These are phyloP conservation scores for Fomitopsis pulvina DNA, from an alignment of 768 basidiomycete genomes.

Conservation along the genomic window DNA sequence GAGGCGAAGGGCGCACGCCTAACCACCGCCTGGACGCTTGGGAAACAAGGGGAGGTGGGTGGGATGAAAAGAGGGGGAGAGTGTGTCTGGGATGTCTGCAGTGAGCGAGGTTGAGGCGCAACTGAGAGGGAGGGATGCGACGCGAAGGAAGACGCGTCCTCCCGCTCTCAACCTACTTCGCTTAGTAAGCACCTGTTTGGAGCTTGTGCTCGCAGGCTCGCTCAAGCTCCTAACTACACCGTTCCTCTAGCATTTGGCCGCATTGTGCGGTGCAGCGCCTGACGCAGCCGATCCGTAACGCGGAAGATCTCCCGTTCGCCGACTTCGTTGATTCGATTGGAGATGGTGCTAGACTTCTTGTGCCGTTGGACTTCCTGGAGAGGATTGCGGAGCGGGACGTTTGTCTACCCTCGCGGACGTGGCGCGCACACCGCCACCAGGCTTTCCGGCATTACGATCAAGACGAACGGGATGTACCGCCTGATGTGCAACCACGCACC, in stretches of 20 bases:
- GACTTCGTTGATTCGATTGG: conserved; percentile 33
- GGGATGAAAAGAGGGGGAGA: too few relatives aligned
- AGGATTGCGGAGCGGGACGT: conserved; percentile 9
- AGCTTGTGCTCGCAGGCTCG: too few relatives aligned
- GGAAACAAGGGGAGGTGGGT: too few relatives aligned
- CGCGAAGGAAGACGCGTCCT: too few relatives aligned
- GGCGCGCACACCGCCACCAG: conserved; percentile 13
- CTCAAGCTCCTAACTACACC: too few relatives aligned
- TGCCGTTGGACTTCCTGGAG: conserved; percentile 20
- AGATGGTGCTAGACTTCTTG: conserved; percentile 22
- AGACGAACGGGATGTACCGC: conserved; percentile 26
- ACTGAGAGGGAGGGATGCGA: too few relatives aligned
- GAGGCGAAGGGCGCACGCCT: too few relatives aligned
- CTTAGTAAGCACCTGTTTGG: too few relatives aligned
- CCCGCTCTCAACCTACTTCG: too few relatives aligned
- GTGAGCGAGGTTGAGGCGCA: too few relatives aligned
- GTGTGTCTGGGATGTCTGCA: too few relatives aligned
- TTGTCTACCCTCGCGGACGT: conserved; percentile 26
- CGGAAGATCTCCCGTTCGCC: conserved; percentile 29
- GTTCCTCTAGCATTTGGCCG: conserved; percentile 28
- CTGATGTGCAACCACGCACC: conserved; percentile 32
- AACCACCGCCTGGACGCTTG: too few relatives aligned
- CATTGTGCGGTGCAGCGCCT: conserved; percentile 23
- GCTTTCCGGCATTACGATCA: conserved; percentile 25
- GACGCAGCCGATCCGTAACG: conserved; percentile 29